A percentile compares a stretch with the other conserved stretches of the same genome.
Conservation (phyloP, 495 filamentous ascomycete species). For the Annulohypoxylon moriforme region DNA sequence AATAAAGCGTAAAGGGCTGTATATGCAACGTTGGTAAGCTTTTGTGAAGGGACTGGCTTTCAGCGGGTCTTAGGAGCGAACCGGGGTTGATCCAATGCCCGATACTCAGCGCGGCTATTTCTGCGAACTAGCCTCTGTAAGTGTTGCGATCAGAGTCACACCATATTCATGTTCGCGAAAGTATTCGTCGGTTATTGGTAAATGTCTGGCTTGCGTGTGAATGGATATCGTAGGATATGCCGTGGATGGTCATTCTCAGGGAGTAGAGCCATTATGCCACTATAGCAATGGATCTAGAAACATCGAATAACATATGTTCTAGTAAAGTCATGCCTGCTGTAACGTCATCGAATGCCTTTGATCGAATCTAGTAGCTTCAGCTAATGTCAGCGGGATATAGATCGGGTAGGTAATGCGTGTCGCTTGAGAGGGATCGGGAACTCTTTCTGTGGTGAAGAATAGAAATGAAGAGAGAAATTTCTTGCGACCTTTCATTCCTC, state of each 20-base stretch:
- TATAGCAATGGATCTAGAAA: not conserved
- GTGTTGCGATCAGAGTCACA: not conserved
- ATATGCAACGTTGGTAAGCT: not conserved
- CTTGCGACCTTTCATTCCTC: not conserved
- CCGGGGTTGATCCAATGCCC: not conserved
- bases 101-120: not conserved
- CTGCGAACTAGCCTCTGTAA: not conserved
- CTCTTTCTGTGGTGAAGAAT: not conserved
- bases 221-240: not conserved
- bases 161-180: not conserved
- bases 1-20: not conserved
- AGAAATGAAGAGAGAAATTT: not conserved
- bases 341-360: not conserved
- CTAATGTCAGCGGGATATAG: not conserved
- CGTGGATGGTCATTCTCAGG: not conserved
- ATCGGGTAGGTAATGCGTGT: not conserved
- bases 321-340: not conserved
- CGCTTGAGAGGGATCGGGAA: not conserved
- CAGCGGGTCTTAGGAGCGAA: not conserved
- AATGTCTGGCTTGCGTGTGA: constrained; percentile 1
- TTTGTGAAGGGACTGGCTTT: not conserved
- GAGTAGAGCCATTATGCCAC: not conserved
- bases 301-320: not conserved
- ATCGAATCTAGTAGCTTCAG: constrained; percentile 20
- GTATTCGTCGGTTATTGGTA: not conserved